Evolutionary conservation across 2,329 filamentous ascomycete genomes (phyloP), one percentile per base, ranked within the genome.

Genomic region (Trichoderma afroharzianum): DNA sequence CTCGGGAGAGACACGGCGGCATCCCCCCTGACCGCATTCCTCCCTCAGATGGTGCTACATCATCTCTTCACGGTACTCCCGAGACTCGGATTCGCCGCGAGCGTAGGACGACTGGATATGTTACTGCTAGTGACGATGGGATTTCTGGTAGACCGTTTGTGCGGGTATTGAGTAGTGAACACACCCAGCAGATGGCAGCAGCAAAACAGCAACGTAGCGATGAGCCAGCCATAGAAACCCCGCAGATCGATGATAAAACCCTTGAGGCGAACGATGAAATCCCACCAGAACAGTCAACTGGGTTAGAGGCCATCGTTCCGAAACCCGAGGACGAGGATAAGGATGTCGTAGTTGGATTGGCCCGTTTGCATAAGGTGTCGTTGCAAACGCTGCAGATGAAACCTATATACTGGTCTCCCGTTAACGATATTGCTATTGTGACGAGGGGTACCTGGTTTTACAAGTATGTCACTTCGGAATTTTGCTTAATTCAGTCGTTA

Each of bases 361-460:
- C 95, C n/a, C 88, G 94, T 74, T 85, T 99, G 71, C 95, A 99
- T 79, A 88, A 95, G 77, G 95, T 98, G 1, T 90, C 93, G 71
- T 85, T 98, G 76, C 94, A 95, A 26, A 88, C 88, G 68, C 83
- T 97, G 39, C 87, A 93, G 77, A 97, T 99, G 94, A 93, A 95
- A 80, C 96, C 96, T 0, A 98, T 98, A 72, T 99, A 99, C 79
- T 99, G 96, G 96, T 95, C 92, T 21, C 95, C 96, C 8, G 88
- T 98, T 36, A 94, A 97, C 76, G 96, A 98, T 77, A 88, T 97
- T 36, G 92, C 93, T 7, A 86, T 90, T 43, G 94, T 98, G 2
- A 87, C 92, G 71, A 88, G 96, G 74, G 94, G 93, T 1, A 98
- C 95, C 0, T 99, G 96, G 96, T 99, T 99, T 80, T 98, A 98